Evolutionary conservation across 192 early-diverging fungal genomes (phyloP).

Genomic region (Backusella parvicylindrica): DNA sequence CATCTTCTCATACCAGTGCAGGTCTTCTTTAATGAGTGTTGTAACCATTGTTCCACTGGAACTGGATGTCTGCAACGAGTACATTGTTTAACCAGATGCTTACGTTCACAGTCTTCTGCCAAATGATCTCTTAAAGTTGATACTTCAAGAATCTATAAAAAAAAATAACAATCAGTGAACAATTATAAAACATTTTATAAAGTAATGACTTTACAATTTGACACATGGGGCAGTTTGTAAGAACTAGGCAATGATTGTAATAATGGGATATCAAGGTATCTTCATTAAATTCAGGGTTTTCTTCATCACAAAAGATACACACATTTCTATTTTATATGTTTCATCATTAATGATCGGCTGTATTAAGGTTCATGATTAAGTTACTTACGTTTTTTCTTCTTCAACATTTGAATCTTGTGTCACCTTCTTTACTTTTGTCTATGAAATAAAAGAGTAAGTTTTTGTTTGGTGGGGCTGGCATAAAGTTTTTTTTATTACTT

Average conservation of each 20-base stretch:
- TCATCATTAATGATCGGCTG: neutral
- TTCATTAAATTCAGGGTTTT: constrained; percentile 58
- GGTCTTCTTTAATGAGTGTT: constrained; percentile 19
- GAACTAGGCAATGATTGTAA: constrained; percentile 70
- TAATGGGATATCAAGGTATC: constrained; percentile 74
- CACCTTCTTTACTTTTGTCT: neutral
- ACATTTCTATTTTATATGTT: constrained; percentile 10
- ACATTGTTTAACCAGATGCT: constrained; percentile 54
- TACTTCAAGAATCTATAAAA: constrained; percentile 65
- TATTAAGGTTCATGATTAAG: neutral
- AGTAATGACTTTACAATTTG: constrained; percentile 49
- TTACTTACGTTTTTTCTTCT: constrained; percentile 6
- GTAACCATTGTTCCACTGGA: constrained; percentile 27
- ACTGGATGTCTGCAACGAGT: constrained; percentile 32
- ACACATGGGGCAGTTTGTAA: constrained; percentile 68
- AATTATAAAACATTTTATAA: neutral
- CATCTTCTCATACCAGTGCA: constrained; percentile 12
- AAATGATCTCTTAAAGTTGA: constrained; percentile 62
- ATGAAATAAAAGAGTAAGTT: neutral
- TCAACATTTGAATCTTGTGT: neutral
- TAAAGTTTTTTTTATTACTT: neutral
- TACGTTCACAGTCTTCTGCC: constrained; percentile 58
- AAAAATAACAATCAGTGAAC: neutral
- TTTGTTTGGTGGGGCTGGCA: neutral
- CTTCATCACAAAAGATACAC: constrained; percentile 77